Base-by-base conservation (phyloP, 139 green algal species). In the Chlamydomonas sp. region DNA sequence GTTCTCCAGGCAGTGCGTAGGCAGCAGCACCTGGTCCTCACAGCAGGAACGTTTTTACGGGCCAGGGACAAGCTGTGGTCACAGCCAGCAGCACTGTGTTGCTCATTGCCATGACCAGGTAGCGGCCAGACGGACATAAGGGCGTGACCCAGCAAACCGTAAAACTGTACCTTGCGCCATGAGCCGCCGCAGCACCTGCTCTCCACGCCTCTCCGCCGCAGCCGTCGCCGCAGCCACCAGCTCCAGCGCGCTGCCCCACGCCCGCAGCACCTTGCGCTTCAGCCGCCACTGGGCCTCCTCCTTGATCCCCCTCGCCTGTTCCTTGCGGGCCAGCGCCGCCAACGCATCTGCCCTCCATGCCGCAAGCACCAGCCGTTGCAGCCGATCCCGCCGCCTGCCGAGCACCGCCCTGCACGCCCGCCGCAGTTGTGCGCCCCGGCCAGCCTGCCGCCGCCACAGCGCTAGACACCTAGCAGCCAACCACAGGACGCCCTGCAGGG, bases 91-190 rank as follows among this genome's bases (percentile, higher is more conserved):
- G 10, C 10, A 69, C 9, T 9, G 64, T 12, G 9, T 69, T 69
- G 9, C 9, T 12, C 64, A 9, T 16, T 16, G 12, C 7, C 15
- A 57, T 71, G 31, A 49, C 31, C 31, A 49, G 31, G 31, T 49
- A 49, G 31, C 31, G 31, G 31, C 31, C 31, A 49, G 31, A 49
- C 31, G 31, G 31, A 49, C 31, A 49, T 49, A 49, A 49, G 31
- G 0, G 31, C 31, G 31, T 49, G 31, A 49, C 31, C 31, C 31
- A 49, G 31, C 31, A 49, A 49, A 49, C 31, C 31, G 31, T 49
- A 49, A 49, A 49, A 49, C 31, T 49, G 31, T 57, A 87, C 83
- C 83, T 69, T 80, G 62, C 59, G 62, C 62, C 73, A 76, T 80
- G 63, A 64, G 4, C 0, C 83, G 72, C 15, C 8, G 20, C 83